Evolutionary conservation across 345 rosid species (phyloP), one percentile per base, ranked within the genome.

Genomic region (Trapa incisa): DNA sequence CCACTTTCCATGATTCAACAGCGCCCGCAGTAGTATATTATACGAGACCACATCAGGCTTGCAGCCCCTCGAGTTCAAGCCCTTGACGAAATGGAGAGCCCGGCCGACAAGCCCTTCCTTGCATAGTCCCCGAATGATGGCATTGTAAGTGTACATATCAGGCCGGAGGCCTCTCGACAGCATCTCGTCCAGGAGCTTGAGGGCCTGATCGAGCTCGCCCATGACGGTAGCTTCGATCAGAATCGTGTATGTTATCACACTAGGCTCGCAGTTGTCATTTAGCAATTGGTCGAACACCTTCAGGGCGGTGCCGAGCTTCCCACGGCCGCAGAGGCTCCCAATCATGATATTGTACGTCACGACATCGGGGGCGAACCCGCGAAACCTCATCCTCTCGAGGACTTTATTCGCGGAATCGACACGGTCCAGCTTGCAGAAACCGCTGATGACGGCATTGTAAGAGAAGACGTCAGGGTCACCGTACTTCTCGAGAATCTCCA

Each of bases 101-200:
- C 74, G 79, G 22, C 75, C 83, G 61, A 89, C 77, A 77, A 79
- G 76, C 5, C 86, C 87, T 65, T 81, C 87, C 74, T 80, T 89
- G 77, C 96, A 87, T 82, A 89, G 74, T 16, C 98, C 98, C 68
- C 86, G 80, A 7, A 88, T 74, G 53, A 89, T 81, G 1, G 88
- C 88, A 72, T 89, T 89, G 67, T 83, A 85, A 52, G 95, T 82
- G 45, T 77, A 77, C 80, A 85, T 76, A 74, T 92, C 96, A 0
- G 98, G 91, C 62, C 73, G 75, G 29, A 87, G 80, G 69, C 96
- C 91, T 72, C 78, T 71, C 3, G 78, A 66, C 63, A 87, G 67
- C 98, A 92, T 89, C 71, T 89, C 96, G 70, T 92, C 91, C 72
- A 87, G 68, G 66, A 92, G 93, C 81, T 89, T 80, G 82, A 85